Conservation (phyloP, 352 stramenopile genomes). For the Aphanomyces euteiches region DNA sequence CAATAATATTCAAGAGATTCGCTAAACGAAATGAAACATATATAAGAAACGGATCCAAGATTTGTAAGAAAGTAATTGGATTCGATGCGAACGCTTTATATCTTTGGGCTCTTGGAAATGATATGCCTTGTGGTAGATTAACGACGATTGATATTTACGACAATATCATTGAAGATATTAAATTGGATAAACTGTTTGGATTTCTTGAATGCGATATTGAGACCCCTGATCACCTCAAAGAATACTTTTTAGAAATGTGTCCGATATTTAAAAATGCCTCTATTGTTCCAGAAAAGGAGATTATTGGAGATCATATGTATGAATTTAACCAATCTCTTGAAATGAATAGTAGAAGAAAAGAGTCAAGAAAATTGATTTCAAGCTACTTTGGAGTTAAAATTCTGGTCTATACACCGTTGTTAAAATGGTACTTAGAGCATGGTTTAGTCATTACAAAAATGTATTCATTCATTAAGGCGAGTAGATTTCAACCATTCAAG, state of each 20-base stretch:
- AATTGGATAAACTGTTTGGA: neutral
- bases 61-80: conserved; percentile 34
- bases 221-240: conserved; percentile 37
- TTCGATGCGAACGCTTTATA: conserved; percentile 39
- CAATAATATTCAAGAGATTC: conserved; percentile 31
- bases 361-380: conserved; percentile 20
- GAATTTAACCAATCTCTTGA: conserved; percentile 26
- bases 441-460: conserved; percentile 36
- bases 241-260: conserved; percentile 42
- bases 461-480: conserved; percentile 38
- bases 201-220: conserved; percentile 40
- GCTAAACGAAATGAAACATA: conserved; percentile 36
- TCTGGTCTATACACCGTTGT: conserved; percentile 38
- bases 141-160: no score
- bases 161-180: no score
- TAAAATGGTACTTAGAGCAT: conserved; percentile 45
- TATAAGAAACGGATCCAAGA: conserved; percentile 32
- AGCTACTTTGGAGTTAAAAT: conserved; percentile 40
- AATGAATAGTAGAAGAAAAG: neutral
- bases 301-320: conserved; percentile 41
- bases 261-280: conserved; percentile 42
- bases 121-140: conserved; percentile 34
- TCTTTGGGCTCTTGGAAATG: conserved; percentile 36
- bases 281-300: conserved; percentile 30
- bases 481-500: conserved; percentile 30